Evolutionary conservation across 192 early-diverging fungal species (phyloP).

Genomic region (Tieghemiomyces parasiticus): DNA sequence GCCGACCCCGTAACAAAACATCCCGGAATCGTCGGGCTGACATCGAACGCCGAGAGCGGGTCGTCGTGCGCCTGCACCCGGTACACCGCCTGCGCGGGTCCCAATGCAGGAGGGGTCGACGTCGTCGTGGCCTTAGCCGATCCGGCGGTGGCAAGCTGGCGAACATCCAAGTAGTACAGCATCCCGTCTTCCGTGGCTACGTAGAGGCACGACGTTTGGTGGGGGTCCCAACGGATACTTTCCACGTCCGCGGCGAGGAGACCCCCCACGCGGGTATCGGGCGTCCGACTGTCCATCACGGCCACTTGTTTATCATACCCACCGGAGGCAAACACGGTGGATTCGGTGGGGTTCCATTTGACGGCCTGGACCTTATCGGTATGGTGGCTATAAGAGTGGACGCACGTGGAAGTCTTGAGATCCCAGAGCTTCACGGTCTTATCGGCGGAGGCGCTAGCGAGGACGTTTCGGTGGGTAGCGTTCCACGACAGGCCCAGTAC

Average conservation of each 20-base stretch:
- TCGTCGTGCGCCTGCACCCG: slow-evolving; percentile 89
- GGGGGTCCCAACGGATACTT: slow-evolving; percentile 81
- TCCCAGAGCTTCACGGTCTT: slow-evolving; percentile 98
- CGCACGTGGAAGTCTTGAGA: slow-evolving; percentile 49
- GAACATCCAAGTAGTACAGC: slow-evolving; percentile 78
- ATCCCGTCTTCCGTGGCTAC: slow-evolving; percentile 85
- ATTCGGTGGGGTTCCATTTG: slow-evolving; percentile 79
- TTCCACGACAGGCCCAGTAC: slow-evolving; percentile 96
- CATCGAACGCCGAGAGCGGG: slow-evolving; percentile 75
- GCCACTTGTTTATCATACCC: slow-evolving; percentile 80
- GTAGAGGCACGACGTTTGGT: slow-evolving; percentile 59
- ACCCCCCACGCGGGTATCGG: slow-evolving; percentile 52
- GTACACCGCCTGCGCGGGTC: slow-evolving; percentile 36
- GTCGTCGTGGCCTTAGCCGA: slow-evolving; percentile 12
- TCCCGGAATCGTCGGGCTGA: slow-evolving; percentile 61
- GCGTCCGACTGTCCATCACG: slow-evolving; percentile 86
- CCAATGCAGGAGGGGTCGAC: not conserved
- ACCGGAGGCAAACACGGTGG: slow-evolving; percentile 77
- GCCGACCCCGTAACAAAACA: slow-evolving; percentile 82
- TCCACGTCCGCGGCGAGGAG: slow-evolving; percentile 75
- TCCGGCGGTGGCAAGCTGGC: slow-evolving; percentile 24
- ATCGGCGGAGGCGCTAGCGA: slow-evolving; percentile 92
- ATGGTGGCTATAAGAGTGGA: slow-evolving; percentile 74
- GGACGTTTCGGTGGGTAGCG: slow-evolving; percentile 40
- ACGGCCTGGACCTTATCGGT: slow-evolving; percentile 82